Conservation (phyloP, 768 basidiomycete species). For the Lentinula lateritia region DNA sequence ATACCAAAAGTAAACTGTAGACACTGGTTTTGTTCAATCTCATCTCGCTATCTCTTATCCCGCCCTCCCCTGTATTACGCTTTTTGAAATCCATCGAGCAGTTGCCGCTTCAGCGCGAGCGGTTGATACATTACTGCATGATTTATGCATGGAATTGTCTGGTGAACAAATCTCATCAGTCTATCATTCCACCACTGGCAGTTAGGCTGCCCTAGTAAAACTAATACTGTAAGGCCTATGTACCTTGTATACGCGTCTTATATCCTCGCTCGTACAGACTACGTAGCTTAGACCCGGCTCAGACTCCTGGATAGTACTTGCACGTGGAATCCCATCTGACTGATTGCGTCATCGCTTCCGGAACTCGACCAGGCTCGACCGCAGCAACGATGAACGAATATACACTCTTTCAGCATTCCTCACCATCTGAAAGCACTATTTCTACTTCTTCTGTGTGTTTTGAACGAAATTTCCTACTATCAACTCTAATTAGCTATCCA, state of each 20-base stretch:
- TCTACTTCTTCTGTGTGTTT: slow-evolving; percentile 43
- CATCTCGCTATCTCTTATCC: background rate
- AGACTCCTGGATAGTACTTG: no score
- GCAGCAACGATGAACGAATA: slow-evolving; percentile 2
- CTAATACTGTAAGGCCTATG: no score
- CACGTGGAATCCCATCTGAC: slow-evolving; percentile 3
- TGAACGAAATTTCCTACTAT: slow-evolving; percentile 5
- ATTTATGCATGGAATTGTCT: no score
- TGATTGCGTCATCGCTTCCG: background rate
- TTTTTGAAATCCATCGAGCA: background rate
- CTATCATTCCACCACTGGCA: no score
- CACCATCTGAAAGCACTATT: slow-evolving; percentile 39
- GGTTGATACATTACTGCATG: no score
- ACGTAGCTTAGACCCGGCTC: no score
- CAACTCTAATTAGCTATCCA: slow-evolving; percentile 13
- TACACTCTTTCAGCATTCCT: slow-evolving; percentile 13
- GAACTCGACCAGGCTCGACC: background rate
- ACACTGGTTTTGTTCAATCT: background rate
- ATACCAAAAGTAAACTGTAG: slow-evolving; percentile 74
- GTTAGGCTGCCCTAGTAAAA: no score
- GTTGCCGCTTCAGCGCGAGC: no score
- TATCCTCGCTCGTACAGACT: no score
- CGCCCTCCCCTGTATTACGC: background rate
- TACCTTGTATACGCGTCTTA: no score
- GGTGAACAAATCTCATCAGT: no score